A percentile compares a stretch with the other conserved stretches of the same genome.
These are phyloP conservation scores for Talaromyces stipitatus DNA, from an alignment of 495 filamentous ascomycete species.

Conservation along the genomic window DNA sequence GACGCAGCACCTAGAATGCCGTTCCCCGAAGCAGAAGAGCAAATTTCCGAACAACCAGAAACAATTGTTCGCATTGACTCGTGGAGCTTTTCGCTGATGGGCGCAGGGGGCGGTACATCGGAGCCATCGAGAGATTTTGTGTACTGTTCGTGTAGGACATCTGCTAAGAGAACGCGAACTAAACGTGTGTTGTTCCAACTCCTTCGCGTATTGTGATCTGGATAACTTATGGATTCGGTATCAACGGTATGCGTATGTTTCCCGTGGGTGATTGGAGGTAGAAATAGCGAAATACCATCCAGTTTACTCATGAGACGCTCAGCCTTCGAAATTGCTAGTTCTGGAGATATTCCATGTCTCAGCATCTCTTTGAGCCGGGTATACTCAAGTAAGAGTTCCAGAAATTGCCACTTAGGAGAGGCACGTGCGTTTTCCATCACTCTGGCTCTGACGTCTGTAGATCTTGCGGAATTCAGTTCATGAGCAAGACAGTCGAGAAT, in stretches of 20 bases:
- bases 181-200: slow-evolving; percentile 4
- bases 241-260: not conserved
- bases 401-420: slow-evolving; percentile 3
- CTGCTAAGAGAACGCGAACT: slow-evolving; percentile 1
- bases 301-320: not conserved
- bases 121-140: not conserved
- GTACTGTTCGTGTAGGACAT: slow-evolving; percentile 1
- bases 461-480: not conserved
- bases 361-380: slow-evolving; percentile 1
- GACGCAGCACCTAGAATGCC: not conserved
- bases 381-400: not conserved
- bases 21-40: not conserved
- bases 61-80: not conserved
- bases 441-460: not conserved
- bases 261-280: not conserved
- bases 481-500: slow-evolving; percentile 3
- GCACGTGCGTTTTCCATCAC: not conserved
- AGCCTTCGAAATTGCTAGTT: not conserved
- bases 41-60: not conserved
- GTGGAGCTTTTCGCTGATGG: not conserved
- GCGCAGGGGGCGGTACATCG: not conserved
- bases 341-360: not conserved
- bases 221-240: not conserved
- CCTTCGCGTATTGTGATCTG: slow-evolving; percentile 4
- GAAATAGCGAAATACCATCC: not conserved